A percentile compares a stretch with the other conserved stretches of the same genome.
These are phyloP conservation scores for Ceratobasidium papillatum DNA, from an alignment of 1,284 basidiomycete genomes.

Conservation along the genomic window DNA sequence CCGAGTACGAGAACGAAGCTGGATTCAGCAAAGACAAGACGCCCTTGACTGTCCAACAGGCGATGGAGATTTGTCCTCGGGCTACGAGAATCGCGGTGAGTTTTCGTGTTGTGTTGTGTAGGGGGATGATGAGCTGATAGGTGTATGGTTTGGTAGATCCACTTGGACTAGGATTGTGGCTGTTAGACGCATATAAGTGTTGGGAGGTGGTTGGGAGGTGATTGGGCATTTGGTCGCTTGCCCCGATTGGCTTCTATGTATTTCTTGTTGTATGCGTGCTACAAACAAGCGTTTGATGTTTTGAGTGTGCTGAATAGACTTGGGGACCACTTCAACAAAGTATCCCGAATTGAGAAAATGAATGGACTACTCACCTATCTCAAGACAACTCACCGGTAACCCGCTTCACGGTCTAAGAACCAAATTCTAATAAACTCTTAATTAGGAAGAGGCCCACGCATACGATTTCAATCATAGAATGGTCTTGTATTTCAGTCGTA, in stretches of 20 bases:
- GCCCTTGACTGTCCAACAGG: conserved; percentile 8
- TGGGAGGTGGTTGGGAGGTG: neutral
- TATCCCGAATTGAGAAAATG: too few relatives aligned
- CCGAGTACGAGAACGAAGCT: conserved; percentile 13
- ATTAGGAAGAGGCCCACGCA: neutral
- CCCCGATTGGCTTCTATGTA: neutral
- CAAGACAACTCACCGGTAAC: too few relatives aligned
- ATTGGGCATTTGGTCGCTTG: neutral
- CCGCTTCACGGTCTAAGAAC: neutral
- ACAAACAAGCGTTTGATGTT: neutral
- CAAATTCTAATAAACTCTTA: neutral
- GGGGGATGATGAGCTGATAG: neutral
- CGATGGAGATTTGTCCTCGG: conserved; percentile 16
- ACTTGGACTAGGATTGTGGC: neutral
- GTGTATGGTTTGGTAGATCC: neutral
- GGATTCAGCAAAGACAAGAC: conserved; percentile 9
- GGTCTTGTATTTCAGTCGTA: neutral
- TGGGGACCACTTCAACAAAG: too few relatives aligned
- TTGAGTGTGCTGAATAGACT: neutral
- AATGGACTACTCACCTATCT: too few relatives aligned
- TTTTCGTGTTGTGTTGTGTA: neutral
- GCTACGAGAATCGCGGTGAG: conserved; percentile 3
- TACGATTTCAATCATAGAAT: neutral
- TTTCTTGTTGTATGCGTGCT: neutral
- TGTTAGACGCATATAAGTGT: neutral